Evolutionary conservation across 306 rosid species (phyloP), one percentile per base, ranked within the genome.

Genomic region (Trifolium repens): DNA sequence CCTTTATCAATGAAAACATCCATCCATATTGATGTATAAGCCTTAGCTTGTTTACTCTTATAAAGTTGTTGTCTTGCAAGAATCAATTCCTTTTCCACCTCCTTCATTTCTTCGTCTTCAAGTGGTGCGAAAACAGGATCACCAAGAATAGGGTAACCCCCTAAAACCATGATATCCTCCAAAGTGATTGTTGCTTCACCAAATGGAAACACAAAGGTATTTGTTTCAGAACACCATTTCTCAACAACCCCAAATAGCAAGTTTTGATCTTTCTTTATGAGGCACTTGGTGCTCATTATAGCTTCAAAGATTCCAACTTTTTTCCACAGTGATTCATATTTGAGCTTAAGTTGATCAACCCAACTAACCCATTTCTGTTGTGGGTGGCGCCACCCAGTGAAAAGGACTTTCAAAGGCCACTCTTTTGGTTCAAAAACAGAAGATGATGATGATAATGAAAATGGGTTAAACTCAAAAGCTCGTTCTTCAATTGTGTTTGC

Each of bases 231-330:
- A 53, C 59, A 53, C 59, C 91, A 87, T 3, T 39, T 72, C 19
- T 81, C 74, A 0, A 73, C 84, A 17, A 89, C 71, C 7, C 30
- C 82, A 12, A 79, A 50, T 22, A 87, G 15, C 69, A 91, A 7
- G 2, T 79, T 77, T 12, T 72, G 11, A 54, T 44, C 19, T 65
- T 27, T 78, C 7, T 3, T 0, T 1, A 88, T 67, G 19, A n/a
- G 0, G 34, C 8, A 78, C 30, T 34, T 15, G 2, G 46, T 42
- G 11, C 4, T 42, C 12, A 42, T 42, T 2, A 42, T 42, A 11
- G 49, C 49, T 2, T 89, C 89, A 35, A 65, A 52, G 9, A 91
- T 91, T 5, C 88, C 90, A 32, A 82, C 80, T 16, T 46, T 22
- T n/a, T 39, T 30, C 89, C 89, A 89, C 22, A 73, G 0, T 9